Evolutionary conservation across 805 yeast species (phyloP).

Genomic region (Lipomyces spencermartinsiae): DNA sequence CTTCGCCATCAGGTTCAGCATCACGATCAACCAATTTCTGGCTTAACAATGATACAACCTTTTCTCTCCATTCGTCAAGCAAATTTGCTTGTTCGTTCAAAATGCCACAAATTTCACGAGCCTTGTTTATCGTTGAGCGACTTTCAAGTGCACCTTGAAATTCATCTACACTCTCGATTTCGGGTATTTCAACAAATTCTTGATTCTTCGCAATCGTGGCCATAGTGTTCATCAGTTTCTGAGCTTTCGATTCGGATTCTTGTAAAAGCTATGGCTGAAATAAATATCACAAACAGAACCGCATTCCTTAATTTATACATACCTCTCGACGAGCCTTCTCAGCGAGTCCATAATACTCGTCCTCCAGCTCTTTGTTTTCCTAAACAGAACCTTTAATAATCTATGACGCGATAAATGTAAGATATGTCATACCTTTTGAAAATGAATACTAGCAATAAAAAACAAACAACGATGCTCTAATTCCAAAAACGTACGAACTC

Average conservation of each 20-base stretch:
- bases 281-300: conserved; percentile 47
- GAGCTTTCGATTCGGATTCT: conserved; percentile 34
- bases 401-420: conserved; percentile 36
- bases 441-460: conserved; percentile 75
- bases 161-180: conserved; percentile 36
- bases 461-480: conserved; percentile 78
- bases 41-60: conserved; percentile 53
- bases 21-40: conserved; percentile 60
- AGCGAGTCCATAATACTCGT: conserved; percentile 62
- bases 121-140: conserved; percentile 25
- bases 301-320: conserved; percentile 43
- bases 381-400: conserved; percentile 42
- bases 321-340: conserved; percentile 60
- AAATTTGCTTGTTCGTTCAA: conserved; percentile 60
- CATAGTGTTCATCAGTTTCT: conserved; percentile 28
- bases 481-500: conserved; percentile 60
- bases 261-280: conserved; percentile 35
- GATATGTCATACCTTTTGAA: conserved; percentile 52
- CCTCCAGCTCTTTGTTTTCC: conserved; percentile 56
- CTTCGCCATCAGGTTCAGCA: conserved; percentile 69
- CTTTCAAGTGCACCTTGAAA: conserved; percentile 37
- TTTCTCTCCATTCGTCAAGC: conserved; percentile 59
- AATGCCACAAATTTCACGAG: conserved; percentile 23
- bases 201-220: conserved; percentile 23
- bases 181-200: conserved; percentile 39